Conservation (phyloP, 306 rosid species). For the Glycine tomentella region DNA sequence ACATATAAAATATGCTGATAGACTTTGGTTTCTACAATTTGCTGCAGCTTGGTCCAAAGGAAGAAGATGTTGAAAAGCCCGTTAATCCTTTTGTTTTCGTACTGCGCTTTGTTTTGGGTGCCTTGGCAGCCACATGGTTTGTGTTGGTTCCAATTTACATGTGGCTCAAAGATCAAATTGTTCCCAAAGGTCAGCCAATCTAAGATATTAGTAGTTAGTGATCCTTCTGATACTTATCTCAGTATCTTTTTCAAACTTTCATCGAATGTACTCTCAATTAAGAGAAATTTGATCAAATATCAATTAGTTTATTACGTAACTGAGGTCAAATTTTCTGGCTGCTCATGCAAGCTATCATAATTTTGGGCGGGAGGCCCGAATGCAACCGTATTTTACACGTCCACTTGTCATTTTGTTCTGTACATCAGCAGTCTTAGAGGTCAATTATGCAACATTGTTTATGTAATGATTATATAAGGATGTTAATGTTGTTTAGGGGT, state of each 20-base stretch:
- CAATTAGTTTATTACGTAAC: neutral
- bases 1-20: slow-evolving; percentile 38
- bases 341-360: slow-evolving; percentile 33
- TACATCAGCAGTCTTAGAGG: neutral
- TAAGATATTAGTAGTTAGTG: slow-evolving; percentile 48
- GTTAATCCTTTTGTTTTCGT: slow-evolving; percentile 65
- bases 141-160: slow-evolving; percentile 85
- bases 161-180: slow-evolving; percentile 91
- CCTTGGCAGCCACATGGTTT: slow-evolving; percentile 81
- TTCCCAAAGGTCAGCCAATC: slow-evolving; percentile 88
- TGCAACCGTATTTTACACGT: neutral
- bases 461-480: neutral
- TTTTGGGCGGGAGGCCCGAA: neutral
- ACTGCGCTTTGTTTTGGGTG: slow-evolving; percentile 71
- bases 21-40: slow-evolving; percentile 37
- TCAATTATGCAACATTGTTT: neutral
- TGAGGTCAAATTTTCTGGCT: slow-evolving; percentile 6
- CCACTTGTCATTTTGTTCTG: neutral
- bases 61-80: slow-evolving; percentile 77
- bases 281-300: slow-evolving; percentile 26
- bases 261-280: slow-evolving; percentile 36
- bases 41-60: slow-evolving; percentile 95
- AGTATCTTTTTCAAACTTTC: slow-evolving; percentile 37
- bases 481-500: neutral
- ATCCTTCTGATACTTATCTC: slow-evolving; percentile 34